Evolutionary conservation across 2,329 filamentous ascomycete genomes (phyloP), one percentile per base, ranked within the genome.

Genomic region (Aureobasidium sp.): DNA sequence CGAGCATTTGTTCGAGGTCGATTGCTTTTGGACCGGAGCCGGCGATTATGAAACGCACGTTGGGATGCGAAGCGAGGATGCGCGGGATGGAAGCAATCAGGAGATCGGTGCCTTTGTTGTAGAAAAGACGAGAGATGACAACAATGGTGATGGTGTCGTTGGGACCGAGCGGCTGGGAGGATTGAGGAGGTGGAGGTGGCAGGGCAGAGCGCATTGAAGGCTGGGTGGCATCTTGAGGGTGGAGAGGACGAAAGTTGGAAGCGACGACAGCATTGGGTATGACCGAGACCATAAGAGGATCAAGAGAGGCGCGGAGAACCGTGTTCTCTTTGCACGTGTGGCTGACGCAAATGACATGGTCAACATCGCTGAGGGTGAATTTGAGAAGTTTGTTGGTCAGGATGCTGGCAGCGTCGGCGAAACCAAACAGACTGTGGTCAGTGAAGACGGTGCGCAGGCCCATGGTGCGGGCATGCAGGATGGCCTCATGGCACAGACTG

Each of bases 291-390:
- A 96, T 96, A 25, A 96, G 79, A 1, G 94, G 95, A 69, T 99
- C 95, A 1, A 99, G 82, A 0, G 93, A 96, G 4, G 94, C 94
- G 69, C 94, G 84, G 10, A 99, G 82, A 7, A 97, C 94, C 0
- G 94, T 99, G 69, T 99, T 99, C 73, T 99, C 94, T 73, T 99
- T 99, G 78, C 91, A 95, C 40, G 94, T 99, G 78, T 99, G 92
- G 74, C 91, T 96, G 68, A 99, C 94, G 69, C 94, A 99, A 49
- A 99, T 95, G 63, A 95, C 92, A 79, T 99, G 94, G 70, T 97
- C 94, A 15, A 99, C 92, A 71, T 99, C 94, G 72, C 93, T 97
- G 65, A 99, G 73, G 0, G 85, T 93, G 70, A 99, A 99, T 73
- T 99, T 99, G 60, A 99, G 81, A 40, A 99, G 79, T 77, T 99